phyloP scores from a whole-genome alignment of 2,329 filamentous ascomycete genomes.

The Leptographium radiaticola region DNA sequence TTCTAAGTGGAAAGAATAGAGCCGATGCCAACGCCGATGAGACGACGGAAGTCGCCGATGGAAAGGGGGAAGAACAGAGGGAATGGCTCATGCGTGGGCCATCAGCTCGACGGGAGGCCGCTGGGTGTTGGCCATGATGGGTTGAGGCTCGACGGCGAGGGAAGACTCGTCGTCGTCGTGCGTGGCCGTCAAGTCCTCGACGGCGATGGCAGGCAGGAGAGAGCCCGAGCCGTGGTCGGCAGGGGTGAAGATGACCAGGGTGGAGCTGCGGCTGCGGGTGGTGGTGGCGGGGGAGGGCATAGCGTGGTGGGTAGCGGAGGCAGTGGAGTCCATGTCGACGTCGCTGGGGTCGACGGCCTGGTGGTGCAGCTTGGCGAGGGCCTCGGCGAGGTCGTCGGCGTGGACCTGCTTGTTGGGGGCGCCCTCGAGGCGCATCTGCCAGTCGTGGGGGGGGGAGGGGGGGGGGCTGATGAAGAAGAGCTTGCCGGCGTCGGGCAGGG shows the following conservation, averaged over 20 bases:
- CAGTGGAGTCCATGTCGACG: slow-evolving; percentile 20
- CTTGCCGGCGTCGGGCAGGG: slow-evolving; percentile 56
- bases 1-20: no score
- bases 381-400: slow-evolving; percentile 55
- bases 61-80: no score
- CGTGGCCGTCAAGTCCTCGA: slow-evolving; percentile 47
- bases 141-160: slow-evolving; percentile 35
- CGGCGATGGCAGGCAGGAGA: neutral
- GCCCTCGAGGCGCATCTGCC: slow-evolving; percentile 55
- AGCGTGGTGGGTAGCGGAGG: slow-evolving; percentile 13
- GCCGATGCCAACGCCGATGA: neutral
- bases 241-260: slow-evolving; percentile 49
- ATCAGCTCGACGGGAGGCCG: slow-evolving; percentile 55
- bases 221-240: slow-evolving; percentile 24
- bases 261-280: slow-evolving; percentile 39
- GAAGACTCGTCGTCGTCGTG: slow-evolving; percentile 53
- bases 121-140: slow-evolving; percentile 45
- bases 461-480: slow-evolving; percentile 62
- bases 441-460: slow-evolving; percentile 54
- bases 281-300: slow-evolving; percentile 29
- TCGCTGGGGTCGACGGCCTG: slow-evolving; percentile 11
- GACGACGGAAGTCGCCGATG: no score
- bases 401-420: slow-evolving; percentile 59
- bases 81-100: slow-evolving; percentile 22
- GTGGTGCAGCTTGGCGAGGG: slow-evolving; percentile 48